A percentile compares a stretch with the other conserved stretches of the same genome.
phyloP scores from a whole-genome alignment of 768 basidiomycete genomes.

The Suillus subaureus region DNA sequence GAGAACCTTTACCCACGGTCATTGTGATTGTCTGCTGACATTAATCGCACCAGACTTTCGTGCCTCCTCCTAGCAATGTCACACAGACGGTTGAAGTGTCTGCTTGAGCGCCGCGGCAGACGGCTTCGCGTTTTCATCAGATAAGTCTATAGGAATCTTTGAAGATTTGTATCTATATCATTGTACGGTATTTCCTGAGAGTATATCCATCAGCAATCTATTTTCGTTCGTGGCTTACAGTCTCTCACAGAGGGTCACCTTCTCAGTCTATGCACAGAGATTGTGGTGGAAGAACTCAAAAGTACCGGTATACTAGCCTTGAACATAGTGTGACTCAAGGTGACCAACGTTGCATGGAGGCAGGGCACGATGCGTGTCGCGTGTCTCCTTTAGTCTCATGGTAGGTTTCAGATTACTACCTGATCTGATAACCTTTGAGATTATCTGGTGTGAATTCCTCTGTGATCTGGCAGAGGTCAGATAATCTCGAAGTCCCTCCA shows the following conservation, averaged over 20 bases:
- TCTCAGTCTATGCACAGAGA: not conserved
- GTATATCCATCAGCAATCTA: not conserved
- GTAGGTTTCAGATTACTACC: not conserved
- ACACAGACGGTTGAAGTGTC: constrained; percentile 18
- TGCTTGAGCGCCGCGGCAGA: constrained; percentile 11
- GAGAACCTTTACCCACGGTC: constrained; percentile 30
- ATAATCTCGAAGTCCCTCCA: constrained; percentile 4
- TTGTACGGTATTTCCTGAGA: constrained; percentile 6
- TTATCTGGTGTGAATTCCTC: not conserved
- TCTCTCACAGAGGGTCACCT: not conserved
- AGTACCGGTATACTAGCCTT: not conserved
- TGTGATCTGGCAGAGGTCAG: not conserved
- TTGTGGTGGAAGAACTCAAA: not conserved
- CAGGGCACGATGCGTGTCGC: constrained; percentile 5
- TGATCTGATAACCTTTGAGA: not conserved
- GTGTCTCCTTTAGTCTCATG: not conserved
- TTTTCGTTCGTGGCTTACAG: not conserved
- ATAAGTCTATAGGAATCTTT: not conserved
- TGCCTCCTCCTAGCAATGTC: constrained; percentile 53
- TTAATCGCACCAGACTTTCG: constrained; percentile 41
- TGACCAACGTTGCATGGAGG: not conserved
- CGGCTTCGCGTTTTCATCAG: constrained; percentile 1
- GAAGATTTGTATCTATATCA: constrained; percentile 9
- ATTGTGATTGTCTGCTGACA: constrained; percentile 12
- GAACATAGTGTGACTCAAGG: not conserved